Evolutionary conservation across 2,329 filamentous ascomycete genomes (phyloP).

Genomic region (Fusarium sp.): DNA sequence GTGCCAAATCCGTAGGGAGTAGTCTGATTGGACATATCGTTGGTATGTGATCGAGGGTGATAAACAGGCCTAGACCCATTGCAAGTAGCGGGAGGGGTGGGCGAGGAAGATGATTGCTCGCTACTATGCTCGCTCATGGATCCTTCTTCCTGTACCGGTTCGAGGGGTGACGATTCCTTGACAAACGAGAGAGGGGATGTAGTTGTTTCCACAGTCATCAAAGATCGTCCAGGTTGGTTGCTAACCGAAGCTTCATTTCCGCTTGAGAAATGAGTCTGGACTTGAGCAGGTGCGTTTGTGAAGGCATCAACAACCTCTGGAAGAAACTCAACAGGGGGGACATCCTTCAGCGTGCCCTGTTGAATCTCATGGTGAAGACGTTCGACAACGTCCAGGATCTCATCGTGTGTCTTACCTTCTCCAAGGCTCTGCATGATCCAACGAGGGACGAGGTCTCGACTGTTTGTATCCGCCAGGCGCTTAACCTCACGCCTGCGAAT

Average conservation of each 20-base stretch:
- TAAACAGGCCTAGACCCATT: constrained; percentile 15
- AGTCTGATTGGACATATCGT: constrained; percentile 1
- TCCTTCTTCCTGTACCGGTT: constrained; percentile 41
- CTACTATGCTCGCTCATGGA: constrained; percentile 23
- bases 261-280: constrained; percentile 19
- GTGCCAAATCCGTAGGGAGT: constrained; percentile 9
- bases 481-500: constrained; percentile 73
- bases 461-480: constrained; percentile 56
- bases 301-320: constrained; percentile 61
- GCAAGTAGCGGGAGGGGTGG: constrained; percentile 23
- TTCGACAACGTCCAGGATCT: constrained; percentile 60
- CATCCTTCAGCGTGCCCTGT: constrained; percentile 54
- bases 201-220: constrained; percentile 31
- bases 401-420: constrained; percentile 58
- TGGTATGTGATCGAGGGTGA: constrained; percentile 19
- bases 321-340: constrained; percentile 70
- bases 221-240: constrained; percentile 9
- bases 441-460: constrained; percentile 41
- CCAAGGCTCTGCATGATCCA: constrained; percentile 62
- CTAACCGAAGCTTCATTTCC: constrained; percentile 23
- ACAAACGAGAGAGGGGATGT: constrained; percentile 30
- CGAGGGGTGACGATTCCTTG: constrained; percentile 44
- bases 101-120: constrained; percentile 25
- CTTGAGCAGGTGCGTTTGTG: constrained; percentile 32
- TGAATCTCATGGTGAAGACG: constrained; percentile 60